These are phyloP conservation scores for Lizonia empirigonia DNA, from an alignment of 2,329 filamentous ascomycete genomes.

Conservation along the genomic window DNA sequence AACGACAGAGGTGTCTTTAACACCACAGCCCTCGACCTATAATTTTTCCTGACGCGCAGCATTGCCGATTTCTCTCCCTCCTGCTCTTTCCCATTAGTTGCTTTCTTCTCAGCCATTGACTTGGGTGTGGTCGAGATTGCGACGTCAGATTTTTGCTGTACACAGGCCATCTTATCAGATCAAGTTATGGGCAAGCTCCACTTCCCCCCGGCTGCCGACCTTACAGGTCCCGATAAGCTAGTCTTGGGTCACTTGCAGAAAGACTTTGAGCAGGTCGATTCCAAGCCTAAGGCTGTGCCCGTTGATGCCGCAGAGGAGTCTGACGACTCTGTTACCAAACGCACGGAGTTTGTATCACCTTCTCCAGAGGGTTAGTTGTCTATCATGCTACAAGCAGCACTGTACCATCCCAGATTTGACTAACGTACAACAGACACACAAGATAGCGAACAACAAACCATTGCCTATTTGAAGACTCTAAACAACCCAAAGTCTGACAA, in stretches of 20 bases:
- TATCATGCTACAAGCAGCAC: not conserved
- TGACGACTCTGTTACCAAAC: slow-evolving; percentile 33
- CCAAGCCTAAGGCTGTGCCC: not conserved
- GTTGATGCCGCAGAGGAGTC: slow-evolving; percentile 30
- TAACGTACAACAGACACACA: slow-evolving; percentile 30
- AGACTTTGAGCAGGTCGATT: slow-evolving; percentile 31
- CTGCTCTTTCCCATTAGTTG: not conserved
- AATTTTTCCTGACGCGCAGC: not conserved
- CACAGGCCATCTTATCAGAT: slow-evolving; percentile 4
- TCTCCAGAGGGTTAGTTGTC: slow-evolving; percentile 38
- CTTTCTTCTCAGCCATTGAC: slow-evolving; percentile 7
- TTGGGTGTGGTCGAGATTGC: slow-evolving; percentile 4
- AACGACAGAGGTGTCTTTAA: slow-evolving; percentile 4
- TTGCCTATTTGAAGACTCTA: slow-evolving; percentile 54
- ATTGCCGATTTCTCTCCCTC: not conserved
- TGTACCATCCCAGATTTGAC: not conserved
- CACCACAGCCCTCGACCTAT: not conserved
- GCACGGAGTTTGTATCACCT: slow-evolving; percentile 33
- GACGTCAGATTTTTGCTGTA: not conserved
- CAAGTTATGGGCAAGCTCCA: slow-evolving; percentile 37
- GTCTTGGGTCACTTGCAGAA: slow-evolving; percentile 39
- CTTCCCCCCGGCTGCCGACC: slow-evolving; percentile 39
- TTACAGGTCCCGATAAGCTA: slow-evolving; percentile 39
- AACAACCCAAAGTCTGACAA: slow-evolving; percentile 56
- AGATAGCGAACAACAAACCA: slow-evolving; percentile 43